phyloP scores from a whole-genome alignment of 2,329 filamentous ascomycete genomes.

The Monosporascus sp. region DNA sequence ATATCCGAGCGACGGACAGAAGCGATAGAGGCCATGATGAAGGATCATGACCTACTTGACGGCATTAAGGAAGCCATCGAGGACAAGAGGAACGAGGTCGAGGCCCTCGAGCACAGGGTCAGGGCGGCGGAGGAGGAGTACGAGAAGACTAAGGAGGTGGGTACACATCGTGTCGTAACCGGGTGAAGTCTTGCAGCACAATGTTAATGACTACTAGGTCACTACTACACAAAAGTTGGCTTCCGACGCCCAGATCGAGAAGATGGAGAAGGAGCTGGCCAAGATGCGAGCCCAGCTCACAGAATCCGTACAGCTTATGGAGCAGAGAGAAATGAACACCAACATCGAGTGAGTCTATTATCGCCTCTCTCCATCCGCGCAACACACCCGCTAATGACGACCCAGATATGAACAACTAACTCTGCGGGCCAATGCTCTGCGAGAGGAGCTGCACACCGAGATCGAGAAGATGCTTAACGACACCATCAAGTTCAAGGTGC shows the following conservation, averaged over 20 bases:
- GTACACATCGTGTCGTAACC: conserved; percentile 1
- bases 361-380: not conserved
- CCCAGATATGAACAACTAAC: conserved; percentile 85
- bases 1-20: conserved; percentile 82
- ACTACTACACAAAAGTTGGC: conserved; percentile 82
- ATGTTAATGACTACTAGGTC: conserved; percentile 26
- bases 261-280: conserved; percentile 97
- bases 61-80: conserved; percentile 95
- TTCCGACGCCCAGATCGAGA: conserved; percentile 91
- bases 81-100: conserved; percentile 88
- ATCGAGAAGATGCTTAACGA: conserved; percentile 95
- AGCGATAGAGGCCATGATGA: conserved; percentile 86
- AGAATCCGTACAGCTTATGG: conserved; percentile 85
- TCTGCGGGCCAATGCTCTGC: conserved; percentile 72
- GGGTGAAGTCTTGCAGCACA: not conserved
- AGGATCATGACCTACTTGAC: conserved; percentile 88
- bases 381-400: conserved; percentile 1
- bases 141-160: conserved; percentile 80
- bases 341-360: conserved; percentile 75
- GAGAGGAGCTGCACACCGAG: conserved; percentile 97
- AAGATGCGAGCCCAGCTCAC: conserved; percentile 80
- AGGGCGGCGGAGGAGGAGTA: conserved; percentile 88
- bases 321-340: conserved; percentile 92
- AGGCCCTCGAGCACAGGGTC: conserved; percentile 82
- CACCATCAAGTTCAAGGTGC: conserved; percentile 97